Evolutionary conservation across 345 rosid genomes (phyloP).

Genomic region (Melaleuca alternifolia): DNA sequence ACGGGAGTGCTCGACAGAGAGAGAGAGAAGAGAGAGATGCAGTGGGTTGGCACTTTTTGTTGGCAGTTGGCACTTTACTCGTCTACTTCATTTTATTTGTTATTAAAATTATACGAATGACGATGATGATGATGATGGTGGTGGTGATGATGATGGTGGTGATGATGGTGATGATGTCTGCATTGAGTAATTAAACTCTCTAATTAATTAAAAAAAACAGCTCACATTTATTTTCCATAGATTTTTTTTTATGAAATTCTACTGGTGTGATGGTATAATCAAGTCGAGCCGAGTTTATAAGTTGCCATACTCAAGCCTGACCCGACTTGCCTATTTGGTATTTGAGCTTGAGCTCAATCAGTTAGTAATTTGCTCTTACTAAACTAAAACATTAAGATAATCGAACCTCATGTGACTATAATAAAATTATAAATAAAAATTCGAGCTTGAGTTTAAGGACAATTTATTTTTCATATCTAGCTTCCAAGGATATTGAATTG

Average conservation of each 20-base stretch:
- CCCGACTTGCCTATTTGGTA: fast-evolving
- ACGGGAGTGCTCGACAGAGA: background rate
- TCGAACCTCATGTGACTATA: fast-evolving
- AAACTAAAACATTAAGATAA: background rate
- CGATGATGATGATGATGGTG: background rate
- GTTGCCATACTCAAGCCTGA: fast-evolving
- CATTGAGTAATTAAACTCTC: background rate
- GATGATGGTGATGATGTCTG: background rate
- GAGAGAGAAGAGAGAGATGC: background rate
- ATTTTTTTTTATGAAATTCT: background rate
- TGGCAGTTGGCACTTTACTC: background rate
- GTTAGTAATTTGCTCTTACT: background rate
- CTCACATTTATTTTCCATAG: background rate
- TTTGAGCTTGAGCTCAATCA: background rate
- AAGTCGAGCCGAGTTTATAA: background rate
- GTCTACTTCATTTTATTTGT: background rate
- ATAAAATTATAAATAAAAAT: background rate
- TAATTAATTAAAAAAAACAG: background rate
- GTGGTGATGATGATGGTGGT: too few relatives aligned
- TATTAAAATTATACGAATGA: background rate
- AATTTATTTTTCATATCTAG: too few relatives aligned
- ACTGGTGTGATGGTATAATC: fast-evolving
- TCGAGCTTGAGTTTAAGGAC: background rate
- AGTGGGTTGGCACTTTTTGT: background rate
- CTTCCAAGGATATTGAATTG: background rate